phyloP scores from a whole-genome alignment of 164 flowering plant species.

The Kingdonia uniflora region DNA sequence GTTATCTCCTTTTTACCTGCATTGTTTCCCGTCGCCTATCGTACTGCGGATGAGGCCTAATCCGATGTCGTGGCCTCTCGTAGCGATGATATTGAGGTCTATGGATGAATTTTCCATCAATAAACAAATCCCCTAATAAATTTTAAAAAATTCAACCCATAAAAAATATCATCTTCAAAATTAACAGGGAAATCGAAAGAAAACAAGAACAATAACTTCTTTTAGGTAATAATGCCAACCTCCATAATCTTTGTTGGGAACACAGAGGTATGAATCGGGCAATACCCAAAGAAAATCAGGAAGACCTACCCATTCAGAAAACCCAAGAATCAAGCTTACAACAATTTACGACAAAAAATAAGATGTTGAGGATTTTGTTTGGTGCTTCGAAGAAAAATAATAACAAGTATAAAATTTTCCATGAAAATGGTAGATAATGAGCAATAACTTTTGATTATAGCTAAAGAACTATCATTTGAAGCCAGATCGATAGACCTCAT shows the following conservation, averaged over 20 bases:
- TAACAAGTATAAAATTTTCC: too few relatives aligned
- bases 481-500: too few relatives aligned
- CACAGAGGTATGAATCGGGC: slow-evolving; percentile 97
- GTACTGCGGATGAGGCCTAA: slow-evolving; percentile 72
- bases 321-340: background rate
- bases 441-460: too few relatives aligned
- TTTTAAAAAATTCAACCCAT: background rate
- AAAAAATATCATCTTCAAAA: background rate
- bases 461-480: too few relatives aligned
- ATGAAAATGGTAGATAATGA: too few relatives aligned
- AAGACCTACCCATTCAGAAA: slow-evolving; percentile 28
- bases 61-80: slow-evolving; percentile 40
- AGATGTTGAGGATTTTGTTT: too few relatives aligned
- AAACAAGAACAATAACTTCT: too few relatives aligned
- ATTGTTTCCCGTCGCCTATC: slow-evolving; percentile 74
- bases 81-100: slow-evolving; percentile 73
- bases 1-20: slow-evolving; percentile 60
- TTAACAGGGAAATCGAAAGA: background rate
- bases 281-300: slow-evolving; percentile 96
- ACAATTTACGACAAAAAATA: too few relatives aligned
- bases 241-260: slow-evolving; percentile 98
- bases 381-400: too few relatives aligned
- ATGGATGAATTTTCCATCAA: slow-evolving; percentile 88
- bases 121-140: slow-evolving; percentile 65
- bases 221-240: slow-evolving; percentile 29